phyloP scores from a whole-genome alignment of 208 protist species.

The Porcisia hertigi region DNA sequence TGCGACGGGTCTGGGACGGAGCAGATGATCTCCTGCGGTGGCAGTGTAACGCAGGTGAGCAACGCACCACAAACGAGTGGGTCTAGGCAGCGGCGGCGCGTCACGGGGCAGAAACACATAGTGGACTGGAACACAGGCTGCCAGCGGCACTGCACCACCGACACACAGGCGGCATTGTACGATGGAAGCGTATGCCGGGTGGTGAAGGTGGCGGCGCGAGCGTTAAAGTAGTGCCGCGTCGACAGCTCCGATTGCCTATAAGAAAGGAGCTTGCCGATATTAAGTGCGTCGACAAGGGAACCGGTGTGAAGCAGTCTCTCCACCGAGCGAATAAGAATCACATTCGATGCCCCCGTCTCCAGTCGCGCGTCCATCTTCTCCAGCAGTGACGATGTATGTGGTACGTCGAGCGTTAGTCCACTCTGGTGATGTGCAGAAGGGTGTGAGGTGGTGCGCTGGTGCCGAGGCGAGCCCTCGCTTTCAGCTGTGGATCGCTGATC shows the following conservation, averaged over 20 bases:
- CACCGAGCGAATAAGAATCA: slow-evolving; percentile 12
- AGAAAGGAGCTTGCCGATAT: neutral
- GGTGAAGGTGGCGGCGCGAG: slow-evolving; percentile 21
- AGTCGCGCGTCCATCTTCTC: slow-evolving; percentile 21
- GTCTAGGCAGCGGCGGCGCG: slow-evolving; percentile 75
- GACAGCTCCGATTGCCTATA: slow-evolving; percentile 15
- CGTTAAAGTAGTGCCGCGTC: slow-evolving; percentile 27
- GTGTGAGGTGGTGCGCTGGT: slow-evolving; percentile 9
- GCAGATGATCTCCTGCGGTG: slow-evolving; percentile 16
- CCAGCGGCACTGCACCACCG: slow-evolving; percentile 37
- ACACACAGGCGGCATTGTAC: slow-evolving; percentile 11
- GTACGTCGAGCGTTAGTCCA: slow-evolving; percentile 56
- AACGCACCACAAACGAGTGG: slow-evolving; percentile 47
- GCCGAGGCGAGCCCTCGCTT: slow-evolving; percentile 1
- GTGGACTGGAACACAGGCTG: slow-evolving; percentile 67
- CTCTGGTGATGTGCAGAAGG: slow-evolving; percentile 5
- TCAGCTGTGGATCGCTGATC: neutral
- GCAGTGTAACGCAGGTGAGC: slow-evolving; percentile 11
- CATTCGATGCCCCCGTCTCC: slow-evolving; percentile 23
- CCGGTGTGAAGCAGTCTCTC: slow-evolving; percentile 4
- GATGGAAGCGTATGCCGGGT: slow-evolving; percentile 8
- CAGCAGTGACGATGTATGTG: slow-evolving; percentile 53
- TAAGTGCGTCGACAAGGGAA: slow-evolving; percentile 13
- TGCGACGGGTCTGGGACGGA: neutral
- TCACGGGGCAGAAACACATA: slow-evolving; percentile 83